A percentile compares a stretch with the other conserved stretches of the same genome.
These are phyloP conservation scores for Chrysosporium queenslandicum DNA, from an alignment of 2,329 filamentous ascomycete genomes.

Conservation along the genomic window DNA sequence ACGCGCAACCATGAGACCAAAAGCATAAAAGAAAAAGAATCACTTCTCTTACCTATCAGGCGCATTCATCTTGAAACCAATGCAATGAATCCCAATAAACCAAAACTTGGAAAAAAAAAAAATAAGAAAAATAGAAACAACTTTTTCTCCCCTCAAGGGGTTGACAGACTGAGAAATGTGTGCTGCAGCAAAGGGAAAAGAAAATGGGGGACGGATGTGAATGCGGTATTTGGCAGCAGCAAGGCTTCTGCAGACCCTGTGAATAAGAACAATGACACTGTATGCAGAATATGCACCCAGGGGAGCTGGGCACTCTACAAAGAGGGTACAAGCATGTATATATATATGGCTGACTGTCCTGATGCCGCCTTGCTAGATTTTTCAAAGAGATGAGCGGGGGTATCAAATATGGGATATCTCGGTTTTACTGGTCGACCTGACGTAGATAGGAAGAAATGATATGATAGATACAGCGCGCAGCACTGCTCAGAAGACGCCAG, in stretches of 20 bases:
- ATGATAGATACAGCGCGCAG: neutral
- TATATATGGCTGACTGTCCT: neutral
- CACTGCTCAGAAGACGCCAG: neutral
- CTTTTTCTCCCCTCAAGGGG: conserved; percentile 6
- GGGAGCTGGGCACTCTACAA: neutral
- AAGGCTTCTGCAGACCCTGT: neutral
- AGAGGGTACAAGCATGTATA: neutral
- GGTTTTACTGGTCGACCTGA: neutral
- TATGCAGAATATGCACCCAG: neutral
- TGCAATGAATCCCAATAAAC: too few species aligned
- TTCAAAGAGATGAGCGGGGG: neutral
- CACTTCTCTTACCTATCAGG: conserved; percentile 42
- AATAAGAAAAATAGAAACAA: conserved; percentile 1
- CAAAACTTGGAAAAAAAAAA: neutral
- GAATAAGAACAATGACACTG: neutral
- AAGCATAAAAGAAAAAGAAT: neutral
- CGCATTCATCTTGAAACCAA: conserved; percentile 44
- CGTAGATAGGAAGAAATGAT: neutral
- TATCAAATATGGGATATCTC: neutral
- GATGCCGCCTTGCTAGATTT: neutral
- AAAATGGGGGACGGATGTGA: neutral
- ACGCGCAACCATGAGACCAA: neutral
- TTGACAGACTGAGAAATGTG: neutral
- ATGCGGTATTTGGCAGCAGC: neutral
- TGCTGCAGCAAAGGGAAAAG: neutral